These are phyloP conservation scores for Ascochyta clinopodiicola DNA, from an alignment of 2,329 filamentous ascomycete species.

Conservation along the genomic window DNA sequence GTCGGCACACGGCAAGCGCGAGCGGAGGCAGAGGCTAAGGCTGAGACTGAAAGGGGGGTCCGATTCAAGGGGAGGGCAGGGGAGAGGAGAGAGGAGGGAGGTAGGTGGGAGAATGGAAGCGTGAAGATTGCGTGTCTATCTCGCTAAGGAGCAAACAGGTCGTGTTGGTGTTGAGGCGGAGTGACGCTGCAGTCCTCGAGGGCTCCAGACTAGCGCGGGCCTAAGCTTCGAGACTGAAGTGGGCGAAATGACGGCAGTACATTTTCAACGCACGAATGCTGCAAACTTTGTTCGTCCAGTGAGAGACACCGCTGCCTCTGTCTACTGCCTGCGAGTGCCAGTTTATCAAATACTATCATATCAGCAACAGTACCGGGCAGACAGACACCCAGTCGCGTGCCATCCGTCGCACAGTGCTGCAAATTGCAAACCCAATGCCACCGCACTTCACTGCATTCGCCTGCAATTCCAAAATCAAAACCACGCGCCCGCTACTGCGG, in stretches of 20 bases:
- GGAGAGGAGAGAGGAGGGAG: constrained; percentile 3
- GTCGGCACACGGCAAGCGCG: constrained; percentile 20
- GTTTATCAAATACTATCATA: no score
- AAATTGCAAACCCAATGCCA: constrained; percentile 4
- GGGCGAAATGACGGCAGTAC: constrained; percentile 22
- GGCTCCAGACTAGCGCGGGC: constrained; percentile 13
- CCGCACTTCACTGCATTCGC: no score
- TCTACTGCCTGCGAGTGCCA: no score
- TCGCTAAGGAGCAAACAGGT: constrained; percentile 26
- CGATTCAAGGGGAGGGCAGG: constrained; percentile 5
- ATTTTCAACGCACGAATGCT: constrained; percentile 13
- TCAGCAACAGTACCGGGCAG: no score
- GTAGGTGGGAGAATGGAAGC: background rate
- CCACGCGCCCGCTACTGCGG: constrained; percentile 10
- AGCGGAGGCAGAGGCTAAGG: constrained; percentile 6
- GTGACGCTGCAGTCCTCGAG: constrained; percentile 14
- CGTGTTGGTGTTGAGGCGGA: constrained; percentile 27
- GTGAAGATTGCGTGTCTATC: constrained; percentile 3
- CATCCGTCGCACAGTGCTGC: constrained; percentile 19
- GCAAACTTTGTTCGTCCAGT: no score
- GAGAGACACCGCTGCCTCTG: no score
- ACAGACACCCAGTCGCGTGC: constrained; percentile 29
- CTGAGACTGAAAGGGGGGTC: background rate
- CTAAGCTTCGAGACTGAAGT: constrained; percentile 19
- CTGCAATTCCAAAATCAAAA: constrained; percentile 4